Evolutionary conservation across 2,329 filamentous ascomycete species (phyloP), one percentile per base, ranked within the genome.

Genomic region (Epichloe hybrida): DNA sequence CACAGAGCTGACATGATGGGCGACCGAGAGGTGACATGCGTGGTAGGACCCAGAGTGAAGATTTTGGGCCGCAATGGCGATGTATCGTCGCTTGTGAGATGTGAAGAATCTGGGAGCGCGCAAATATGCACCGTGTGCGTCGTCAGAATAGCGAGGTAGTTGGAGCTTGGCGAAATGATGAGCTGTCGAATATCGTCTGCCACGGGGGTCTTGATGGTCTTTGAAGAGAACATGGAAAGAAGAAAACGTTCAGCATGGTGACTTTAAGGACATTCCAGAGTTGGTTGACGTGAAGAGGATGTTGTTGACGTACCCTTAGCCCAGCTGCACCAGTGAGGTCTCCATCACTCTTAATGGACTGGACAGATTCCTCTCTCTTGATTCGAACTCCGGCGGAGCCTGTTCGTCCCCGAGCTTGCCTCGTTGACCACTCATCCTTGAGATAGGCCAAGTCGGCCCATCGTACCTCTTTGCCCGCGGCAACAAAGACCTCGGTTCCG

Each of bases 41-140:
- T 89, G 3, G 88, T 94, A 34, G 90, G 89, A 1, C 91, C 91
- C n/a, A 97, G 75, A 20, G 91, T 91, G 69, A 88, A 94, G 49
- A 88, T 88, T 66, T 88, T 94, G 34, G 90, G 75, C 61, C 86
- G 87, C 60, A 95, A 74, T 5, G 83, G 80, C 9, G 77, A 74
- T 45, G 69, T 72, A 60, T 91, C 87, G 44, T 77, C 73, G 53
- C 80, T 77, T 15, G 80, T 81, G 35, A 96, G 79, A 60, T 90
- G 84, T 8, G 84, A 81, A 0, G 84, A 73, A 57, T 94, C 85
- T 27, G 91, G 91, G 4, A 97, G 74, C n/a, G 90, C 73, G 51
- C 87, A 84, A 58, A 97, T 83, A 62, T 95, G 88, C 41, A 95
- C 80, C 2, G 89, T 96, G 62, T 96, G 86, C 9, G 83, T 80